Evolutionary conservation across 495 filamentous ascomycete genomes (phyloP).

Genomic region (Talaromyces stipitatus): DNA sequence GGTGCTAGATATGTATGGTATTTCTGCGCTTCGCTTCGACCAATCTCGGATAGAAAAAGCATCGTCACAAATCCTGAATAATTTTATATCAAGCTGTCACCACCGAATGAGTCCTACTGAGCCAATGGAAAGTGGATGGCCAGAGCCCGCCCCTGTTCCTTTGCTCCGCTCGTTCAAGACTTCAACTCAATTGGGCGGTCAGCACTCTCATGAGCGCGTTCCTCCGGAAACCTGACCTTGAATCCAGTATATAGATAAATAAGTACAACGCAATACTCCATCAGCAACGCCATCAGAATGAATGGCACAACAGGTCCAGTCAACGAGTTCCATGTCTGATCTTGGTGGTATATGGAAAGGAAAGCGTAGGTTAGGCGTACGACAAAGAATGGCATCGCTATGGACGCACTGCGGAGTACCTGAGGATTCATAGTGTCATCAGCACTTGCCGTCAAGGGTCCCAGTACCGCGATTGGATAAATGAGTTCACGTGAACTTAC

Average conservation of each 20-base stretch:
- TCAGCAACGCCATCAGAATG: constrained; percentile 21
- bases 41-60: no score
- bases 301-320: constrained; percentile 17
- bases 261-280: constrained; percentile 22
- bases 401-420: background rate
- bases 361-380: constrained; percentile 22
- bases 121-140: background rate
- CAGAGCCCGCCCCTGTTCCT: no score
- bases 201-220: background rate
- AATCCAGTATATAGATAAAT: constrained; percentile 21
- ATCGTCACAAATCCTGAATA: no score
- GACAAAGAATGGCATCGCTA: constrained; percentile 21
- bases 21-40: no score
- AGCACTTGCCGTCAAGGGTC: background rate
- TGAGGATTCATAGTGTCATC: background rate
- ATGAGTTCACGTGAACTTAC: background rate
- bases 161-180: background rate
- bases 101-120: background rate
- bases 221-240: constrained; percentile 8
- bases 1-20: no score
- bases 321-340: constrained; percentile 16
- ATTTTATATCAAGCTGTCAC: background rate
- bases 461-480: no score
- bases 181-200: background rate
- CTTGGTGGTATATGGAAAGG: constrained; percentile 15